Conservation (phyloP, 805 yeast genomes). For the Cyberlindnera euphorbiae region DNA sequence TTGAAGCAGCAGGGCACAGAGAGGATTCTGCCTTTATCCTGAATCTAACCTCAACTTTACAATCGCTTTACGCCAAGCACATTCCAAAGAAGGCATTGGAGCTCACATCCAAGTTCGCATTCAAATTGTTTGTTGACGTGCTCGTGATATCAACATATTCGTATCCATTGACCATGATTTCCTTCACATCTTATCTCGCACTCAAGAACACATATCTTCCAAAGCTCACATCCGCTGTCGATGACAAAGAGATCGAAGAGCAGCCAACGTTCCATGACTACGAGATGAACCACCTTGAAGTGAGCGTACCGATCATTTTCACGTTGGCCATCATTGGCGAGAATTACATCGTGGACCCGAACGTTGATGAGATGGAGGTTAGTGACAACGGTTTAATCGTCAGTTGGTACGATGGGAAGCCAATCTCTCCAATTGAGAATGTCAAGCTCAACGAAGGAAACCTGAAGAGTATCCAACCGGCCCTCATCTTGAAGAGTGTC, state of each 20-base stretch:
- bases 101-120: constrained; percentile 71
- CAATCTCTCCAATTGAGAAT: constrained; percentile 69
- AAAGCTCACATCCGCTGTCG: constrained; percentile 58
- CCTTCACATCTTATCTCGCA: constrained; percentile 79
- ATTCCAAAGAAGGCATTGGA: constrained; percentile 50
- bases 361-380: constrained; percentile 83
- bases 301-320: constrained; percentile 71
- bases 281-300: constrained; percentile 55
- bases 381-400: constrained; percentile 77
- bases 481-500: constrained; percentile 48
- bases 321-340: constrained; percentile 71
- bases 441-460: constrained; percentile 50
- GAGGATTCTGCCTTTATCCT: constrained; percentile 72
- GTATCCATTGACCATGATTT: constrained; percentile 74
- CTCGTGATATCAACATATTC: constrained; percentile 72
- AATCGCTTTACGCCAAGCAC: constrained; percentile 46
- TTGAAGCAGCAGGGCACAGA: constrained; percentile 74
- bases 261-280: constrained; percentile 90
- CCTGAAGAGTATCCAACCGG: constrained; percentile 52
- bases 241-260: constrained; percentile 66
- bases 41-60: constrained; percentile 57
- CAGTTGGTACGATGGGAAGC: constrained; percentile 63
- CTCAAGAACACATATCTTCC: constrained; percentile 76
- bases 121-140: constrained; percentile 74
- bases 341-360: constrained; percentile 73